Evolutionary conservation across 2,329 filamentous ascomycete genomes (phyloP).

Genomic region (Rosellinia necatrix): DNA sequence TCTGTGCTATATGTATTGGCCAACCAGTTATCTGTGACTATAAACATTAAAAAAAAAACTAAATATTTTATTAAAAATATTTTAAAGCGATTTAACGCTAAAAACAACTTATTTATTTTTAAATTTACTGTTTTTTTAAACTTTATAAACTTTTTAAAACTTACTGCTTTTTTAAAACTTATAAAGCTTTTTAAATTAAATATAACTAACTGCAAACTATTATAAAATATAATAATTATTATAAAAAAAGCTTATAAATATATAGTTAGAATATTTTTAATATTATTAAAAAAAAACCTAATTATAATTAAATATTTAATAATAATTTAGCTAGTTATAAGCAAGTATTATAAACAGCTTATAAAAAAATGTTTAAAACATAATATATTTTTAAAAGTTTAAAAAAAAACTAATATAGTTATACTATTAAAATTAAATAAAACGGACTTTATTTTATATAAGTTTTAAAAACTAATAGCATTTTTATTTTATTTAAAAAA

Average conservation of each 20-base stretch:
- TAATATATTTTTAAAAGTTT: conserved; percentile 5
- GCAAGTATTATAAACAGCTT: neutral
- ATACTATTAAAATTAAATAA: no score
- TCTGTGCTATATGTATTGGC: no score
- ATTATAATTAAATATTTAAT: neutral
- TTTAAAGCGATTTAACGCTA: neutral
- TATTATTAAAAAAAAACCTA: no score
- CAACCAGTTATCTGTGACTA: no score
- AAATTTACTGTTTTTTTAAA: no score
- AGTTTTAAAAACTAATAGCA: neutral
- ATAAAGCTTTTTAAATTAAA: no score
- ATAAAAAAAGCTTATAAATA: no score
- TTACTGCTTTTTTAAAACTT: no score
- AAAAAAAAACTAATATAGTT: conserved; percentile 3
- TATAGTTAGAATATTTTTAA: no score
- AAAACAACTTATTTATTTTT: conserved; percentile 15
- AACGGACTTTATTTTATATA: conserved; percentile 8
- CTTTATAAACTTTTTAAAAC: neutral
- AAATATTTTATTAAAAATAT: conserved; percentile 17
- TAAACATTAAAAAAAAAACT: conserved; percentile 1
- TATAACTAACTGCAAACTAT: neutral
- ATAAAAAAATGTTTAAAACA: conserved; percentile 1
- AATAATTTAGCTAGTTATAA: no score
- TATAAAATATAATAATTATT: no score
- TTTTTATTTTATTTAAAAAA: conserved; percentile 4